A percentile compares a stretch with the other conserved stretches of the same genome.
Conservation (phyloP, 257 asterid genomes). For the Nicotiana knightiana region DNA sequence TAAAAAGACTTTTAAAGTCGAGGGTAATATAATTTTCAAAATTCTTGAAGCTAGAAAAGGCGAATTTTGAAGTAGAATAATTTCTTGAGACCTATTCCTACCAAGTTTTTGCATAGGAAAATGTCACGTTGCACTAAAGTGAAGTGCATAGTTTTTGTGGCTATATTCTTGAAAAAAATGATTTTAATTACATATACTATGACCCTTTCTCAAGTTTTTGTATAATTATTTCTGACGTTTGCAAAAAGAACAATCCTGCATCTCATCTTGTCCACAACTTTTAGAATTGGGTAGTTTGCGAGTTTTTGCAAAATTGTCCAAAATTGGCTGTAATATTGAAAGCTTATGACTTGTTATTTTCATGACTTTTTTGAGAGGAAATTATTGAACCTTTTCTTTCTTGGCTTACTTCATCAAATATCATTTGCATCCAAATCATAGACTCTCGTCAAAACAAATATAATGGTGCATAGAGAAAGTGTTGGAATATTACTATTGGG, state of each 20-base stretch:
- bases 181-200: background rate
- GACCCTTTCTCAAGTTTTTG: background rate
- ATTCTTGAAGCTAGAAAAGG: too few relatives aligned
- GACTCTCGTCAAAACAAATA: background rate
- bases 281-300: background rate
- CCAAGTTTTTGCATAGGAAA: too few relatives aligned
- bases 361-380: background rate
- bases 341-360: background rate
- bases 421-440: background rate
- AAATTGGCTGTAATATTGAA: background rate
- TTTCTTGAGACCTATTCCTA: too few relatives aligned
- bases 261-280: background rate
- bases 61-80: too few relatives aligned
- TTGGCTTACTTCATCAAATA: slow-evolving; percentile 1
- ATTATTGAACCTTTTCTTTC: background rate
- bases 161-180: too few relatives aligned
- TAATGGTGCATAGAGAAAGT: too few relatives aligned
- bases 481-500: too few relatives aligned
- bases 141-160: too few relatives aligned
- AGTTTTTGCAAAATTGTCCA: background rate
- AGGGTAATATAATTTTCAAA: too few relatives aligned
- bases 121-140: too few relatives aligned
- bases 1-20: too few relatives aligned
- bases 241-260: background rate
- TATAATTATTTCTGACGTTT: background rate